Evolutionary conservation across 75 land plant genomes (phyloP).

Genomic region (Ceratopteris richardii): DNA sequence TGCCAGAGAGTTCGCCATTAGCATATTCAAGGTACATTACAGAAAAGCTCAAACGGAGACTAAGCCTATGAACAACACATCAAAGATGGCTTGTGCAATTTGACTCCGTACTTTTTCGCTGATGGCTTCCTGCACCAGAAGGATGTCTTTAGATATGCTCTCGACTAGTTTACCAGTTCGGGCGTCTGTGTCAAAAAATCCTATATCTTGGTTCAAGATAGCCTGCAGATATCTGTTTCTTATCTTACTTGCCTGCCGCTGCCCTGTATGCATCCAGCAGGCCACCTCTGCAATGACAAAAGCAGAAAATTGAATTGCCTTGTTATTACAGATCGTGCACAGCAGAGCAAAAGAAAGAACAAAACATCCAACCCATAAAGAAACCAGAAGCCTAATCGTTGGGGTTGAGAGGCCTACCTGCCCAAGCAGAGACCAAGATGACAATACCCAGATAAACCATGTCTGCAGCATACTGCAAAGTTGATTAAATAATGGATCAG

Average conservation of each 20-base stretch:
- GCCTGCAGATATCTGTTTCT: slow-evolving; percentile 69
- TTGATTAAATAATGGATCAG: neutral
- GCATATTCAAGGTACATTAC: neutral
- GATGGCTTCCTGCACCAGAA: slow-evolving; percentile 87
- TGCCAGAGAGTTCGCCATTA: slow-evolving; percentile 18
- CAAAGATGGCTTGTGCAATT: too few relatives aligned
- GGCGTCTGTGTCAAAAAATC: slow-evolving; percentile 76
- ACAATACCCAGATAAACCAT: slow-evolving; percentile 76
- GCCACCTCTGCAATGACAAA: slow-evolving; percentile 64
- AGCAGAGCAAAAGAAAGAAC: too few relatives aligned
- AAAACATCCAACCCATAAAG: too few relatives aligned
- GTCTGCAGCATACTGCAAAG: slow-evolving; percentile 68
- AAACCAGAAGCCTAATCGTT: too few relatives aligned
- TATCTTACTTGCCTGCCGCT: slow-evolving; percentile 82
- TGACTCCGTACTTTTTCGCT: slow-evolving; percentile 94
- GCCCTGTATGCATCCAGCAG: slow-evolving; percentile 98
- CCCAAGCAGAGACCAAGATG: slow-evolving; percentile 85
- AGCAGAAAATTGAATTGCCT: neutral
- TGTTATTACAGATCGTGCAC: too few relatives aligned
- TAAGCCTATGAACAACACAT: neutral
- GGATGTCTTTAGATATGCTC: slow-evolving; percentile 70
- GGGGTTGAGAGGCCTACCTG: slow-evolving; percentile 63
- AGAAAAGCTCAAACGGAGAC: neutral
- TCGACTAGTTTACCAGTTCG: slow-evolving; percentile 71
- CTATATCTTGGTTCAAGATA: slow-evolving; percentile 76